Conservation (phyloP, 805 yeast genomes). For the Cyberlindnera suaveolens region DNA sequence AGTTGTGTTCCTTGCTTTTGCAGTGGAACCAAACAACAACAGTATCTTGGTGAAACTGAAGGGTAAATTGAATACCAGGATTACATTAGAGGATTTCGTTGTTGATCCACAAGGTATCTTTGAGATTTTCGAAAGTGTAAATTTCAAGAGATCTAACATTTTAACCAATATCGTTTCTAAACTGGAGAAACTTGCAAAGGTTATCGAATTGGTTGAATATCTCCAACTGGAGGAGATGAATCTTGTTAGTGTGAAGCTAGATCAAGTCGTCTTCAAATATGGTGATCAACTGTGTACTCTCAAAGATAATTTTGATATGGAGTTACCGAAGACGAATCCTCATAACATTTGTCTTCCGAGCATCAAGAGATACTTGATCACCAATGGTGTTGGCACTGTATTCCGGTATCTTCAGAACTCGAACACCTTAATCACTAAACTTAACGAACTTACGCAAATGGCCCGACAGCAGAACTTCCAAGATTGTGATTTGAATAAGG, state of each 20-base stretch:
- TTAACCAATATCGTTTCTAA: constrained; percentile 14
- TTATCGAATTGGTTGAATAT: constrained; percentile 20
- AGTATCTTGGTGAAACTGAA: constrained; percentile 27
- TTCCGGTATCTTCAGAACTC: constrained; percentile 20
- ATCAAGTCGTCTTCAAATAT: constrained; percentile 22
- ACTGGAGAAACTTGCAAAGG: constrained; percentile 18
- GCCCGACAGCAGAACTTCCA: constrained; percentile 3
- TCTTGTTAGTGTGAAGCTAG: constrained; percentile 20
- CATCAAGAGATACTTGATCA: constrained; percentile 17
- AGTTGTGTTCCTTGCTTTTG: constrained; percentile 27
- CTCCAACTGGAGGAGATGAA: constrained; percentile 17
- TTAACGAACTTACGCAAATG: constrained; percentile 8
- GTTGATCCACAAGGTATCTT: constrained; percentile 16
- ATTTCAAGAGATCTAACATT: constrained; percentile 12
- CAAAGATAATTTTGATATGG: constrained; percentile 18
- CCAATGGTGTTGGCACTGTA: constrained; percentile 15
- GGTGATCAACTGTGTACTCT: constrained; percentile 18
- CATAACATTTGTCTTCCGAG: constrained; percentile 20
- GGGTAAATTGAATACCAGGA: constrained; percentile 25
- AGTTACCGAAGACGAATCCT: constrained; percentile 19
- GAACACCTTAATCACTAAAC: constrained; percentile 13
- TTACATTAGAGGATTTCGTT: constrained; percentile 15
- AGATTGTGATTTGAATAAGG: background rate
- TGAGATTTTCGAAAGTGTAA: constrained; percentile 15
- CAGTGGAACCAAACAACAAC: constrained; percentile 16